Base-by-base conservation (phyloP, 805 yeast species). In the Saccharomycopsis sp. region DNA sequence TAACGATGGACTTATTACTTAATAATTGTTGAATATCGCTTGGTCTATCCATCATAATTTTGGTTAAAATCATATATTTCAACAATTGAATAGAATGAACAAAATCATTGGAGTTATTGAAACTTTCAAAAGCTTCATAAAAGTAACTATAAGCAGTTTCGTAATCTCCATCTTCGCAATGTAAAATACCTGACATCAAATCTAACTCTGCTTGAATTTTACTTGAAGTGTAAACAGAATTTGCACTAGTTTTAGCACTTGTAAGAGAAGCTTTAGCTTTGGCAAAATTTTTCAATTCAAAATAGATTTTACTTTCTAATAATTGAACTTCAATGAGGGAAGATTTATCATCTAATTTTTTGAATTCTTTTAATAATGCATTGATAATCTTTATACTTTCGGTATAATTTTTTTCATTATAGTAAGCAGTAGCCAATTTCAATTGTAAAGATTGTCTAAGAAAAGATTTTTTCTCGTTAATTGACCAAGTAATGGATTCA, bases 211-310 rank as follows among this genome's bases (percentile, higher is more conserved):
- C 97, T 62, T 92, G 95, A 52, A 81, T 71, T 38, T 78, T 66
- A n/a, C 96, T 83, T 8, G 97, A 95, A 53, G 95, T 84, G 64
- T 88, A 94, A 39, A 92, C 85, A 18, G 96, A 74, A 59, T 92
- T 94, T n/a, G 98, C 98, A 2, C 94, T 81, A 0, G 98, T 92
- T 60, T 97, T 75, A 2, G 98, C 96, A 35, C 94, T 79, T 2
- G 97, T 87, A 52, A 92, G 69, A 2, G 96, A 79, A 5, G 97
- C 96, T 53, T 84, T 76, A 4, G 95, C 74, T 63, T 89, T 92
- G 4, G 96, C 82, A 53, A 84, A 71, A 59, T 92, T 92, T 58
- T 96, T 75, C 52, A 92, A 68, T 21, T 94, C 87, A 59, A 88
- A 95, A 59, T 81, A 92, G 31, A 85, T 86, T 55, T 86, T 80